phyloP scores from a whole-genome alignment of 495 filamentous ascomycete species.

The Daldinia caldariorum region DNA sequence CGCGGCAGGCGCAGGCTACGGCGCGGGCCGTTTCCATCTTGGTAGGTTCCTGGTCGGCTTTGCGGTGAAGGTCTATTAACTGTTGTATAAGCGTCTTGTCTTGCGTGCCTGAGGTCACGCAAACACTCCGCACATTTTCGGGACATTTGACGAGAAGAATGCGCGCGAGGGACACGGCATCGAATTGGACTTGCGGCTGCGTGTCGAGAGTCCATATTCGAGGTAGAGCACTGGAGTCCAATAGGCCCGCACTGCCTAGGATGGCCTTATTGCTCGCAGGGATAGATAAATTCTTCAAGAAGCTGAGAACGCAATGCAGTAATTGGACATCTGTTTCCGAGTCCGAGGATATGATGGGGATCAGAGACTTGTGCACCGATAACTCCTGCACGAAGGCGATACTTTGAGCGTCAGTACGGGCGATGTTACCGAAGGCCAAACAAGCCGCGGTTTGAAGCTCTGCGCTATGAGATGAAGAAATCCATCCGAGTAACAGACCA shows the following conservation, averaged over 20 bases:
- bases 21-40: conserved; percentile 79
- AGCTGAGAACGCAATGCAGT: conserved; percentile 73
- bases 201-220: conserved; percentile 68
- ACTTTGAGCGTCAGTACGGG: conserved; percentile 73
- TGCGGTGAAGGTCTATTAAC: conserved; percentile 66
- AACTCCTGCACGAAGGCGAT: conserved; percentile 63
- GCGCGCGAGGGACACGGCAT: conserved; percentile 72
- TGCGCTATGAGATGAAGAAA: conserved; percentile 53
- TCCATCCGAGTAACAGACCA: conserved; percentile 58
- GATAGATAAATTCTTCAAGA: conserved; percentile 82
- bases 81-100: conserved; percentile 65
- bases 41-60: conserved; percentile 69
- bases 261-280: conserved; percentile 67
- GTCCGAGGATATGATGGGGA: conserved; percentile 58
- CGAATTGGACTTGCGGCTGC: conserved; percentile 75
- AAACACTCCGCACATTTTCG: conserved; percentile 63
- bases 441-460: conserved; percentile 75
- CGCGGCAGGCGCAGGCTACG: conserved; percentile 70
- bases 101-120: conserved; percentile 54
- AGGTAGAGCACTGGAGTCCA: conserved; percentile 61
- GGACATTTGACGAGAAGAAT: conserved; percentile 69
- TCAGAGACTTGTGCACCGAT: conserved; percentile 65
- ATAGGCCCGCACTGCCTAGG: conserved; percentile 65
- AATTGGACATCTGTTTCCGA: conserved; percentile 57
- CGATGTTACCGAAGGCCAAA: conserved; percentile 79